These are phyloP conservation scores for Polytolypa hystricis DNA, from an alignment of 2,329 filamentous ascomycete species.

Conservation along the genomic window DNA sequence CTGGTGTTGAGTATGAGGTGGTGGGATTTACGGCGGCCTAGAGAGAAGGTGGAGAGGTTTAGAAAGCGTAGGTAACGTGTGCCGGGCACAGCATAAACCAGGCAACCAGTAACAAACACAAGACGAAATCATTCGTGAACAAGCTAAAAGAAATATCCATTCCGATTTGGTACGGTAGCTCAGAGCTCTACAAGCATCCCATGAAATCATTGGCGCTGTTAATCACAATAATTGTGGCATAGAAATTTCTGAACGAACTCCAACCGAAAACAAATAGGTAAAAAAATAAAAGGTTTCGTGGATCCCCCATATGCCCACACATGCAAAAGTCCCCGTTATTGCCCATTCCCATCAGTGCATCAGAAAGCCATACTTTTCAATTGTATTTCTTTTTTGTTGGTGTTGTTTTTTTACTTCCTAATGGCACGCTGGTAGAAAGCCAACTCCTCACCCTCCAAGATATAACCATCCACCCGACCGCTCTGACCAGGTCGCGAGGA, in stretches of 20 bases:
- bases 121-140: too few relatives aligned
- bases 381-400: constrained; percentile 18
- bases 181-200: constrained; percentile 31
- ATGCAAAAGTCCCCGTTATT: background rate
- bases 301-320: background rate
- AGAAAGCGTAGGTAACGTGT: too few relatives aligned
- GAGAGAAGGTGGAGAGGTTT: too few relatives aligned
- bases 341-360: too few relatives aligned
- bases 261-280: constrained; percentile 15
- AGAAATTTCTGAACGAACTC: constrained; percentile 30
- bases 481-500: constrained; percentile 92
- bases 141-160: constrained; percentile 17
- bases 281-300: constrained; percentile 2
- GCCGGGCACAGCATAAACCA: too few relatives aligned
- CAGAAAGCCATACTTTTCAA: too few relatives aligned
- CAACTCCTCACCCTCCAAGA: constrained; percentile 98
- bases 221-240: constrained; percentile 17
- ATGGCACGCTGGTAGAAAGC: constrained; percentile 99
- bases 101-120: too few relatives aligned
- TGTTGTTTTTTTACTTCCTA: constrained; percentile 64
- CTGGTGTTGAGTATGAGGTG: too few relatives aligned
- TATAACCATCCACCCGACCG: constrained; percentile 92
- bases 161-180: constrained; percentile 28
- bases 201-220: constrained; percentile 13
- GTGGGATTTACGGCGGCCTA: too few relatives aligned